phyloP scores from a whole-genome alignment of 257 asterid genomes.

The Perilla frutescens region DNA sequence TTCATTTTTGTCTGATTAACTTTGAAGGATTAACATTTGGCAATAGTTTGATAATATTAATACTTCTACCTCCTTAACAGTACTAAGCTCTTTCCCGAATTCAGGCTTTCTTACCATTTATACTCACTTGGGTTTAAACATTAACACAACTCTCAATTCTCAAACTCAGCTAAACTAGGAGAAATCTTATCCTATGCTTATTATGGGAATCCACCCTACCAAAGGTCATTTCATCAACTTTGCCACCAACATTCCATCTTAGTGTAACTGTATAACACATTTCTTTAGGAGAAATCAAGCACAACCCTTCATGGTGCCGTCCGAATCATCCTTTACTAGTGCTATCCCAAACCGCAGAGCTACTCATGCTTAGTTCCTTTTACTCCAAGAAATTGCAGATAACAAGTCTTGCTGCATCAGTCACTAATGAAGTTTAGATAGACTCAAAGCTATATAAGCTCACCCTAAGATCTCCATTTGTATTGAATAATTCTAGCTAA shows the following conservation, averaged over 20 bases:
- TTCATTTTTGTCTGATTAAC: too few species aligned
- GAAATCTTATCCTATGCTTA: neutral
- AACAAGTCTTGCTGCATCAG: neutral
- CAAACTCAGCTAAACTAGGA: neutral
- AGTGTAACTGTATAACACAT: too few species aligned
- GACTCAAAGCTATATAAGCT: neutral
- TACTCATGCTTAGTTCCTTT: neutral
- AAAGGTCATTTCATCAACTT: constrained; percentile 21
- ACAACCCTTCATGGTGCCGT: neutral
- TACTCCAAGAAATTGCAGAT: neutral
- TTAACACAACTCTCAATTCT: neutral
- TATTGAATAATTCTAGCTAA: neutral
- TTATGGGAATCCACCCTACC: neutral
- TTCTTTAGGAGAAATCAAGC: neutral
- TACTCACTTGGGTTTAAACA: neutral
- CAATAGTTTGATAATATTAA: neutral
- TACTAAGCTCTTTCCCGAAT: neutral
- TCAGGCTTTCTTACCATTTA: neutral
- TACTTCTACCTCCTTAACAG: neutral
- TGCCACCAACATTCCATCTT: neutral
- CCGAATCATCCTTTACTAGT: neutral
- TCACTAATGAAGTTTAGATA: neutral
- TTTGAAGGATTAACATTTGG: too few species aligned
- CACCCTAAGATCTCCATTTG: constrained; percentile 6
- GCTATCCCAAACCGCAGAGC: constrained; percentile 1